Evolutionary conservation across 1,284 basidiomycete genomes (phyloP).

Genomic region (Leccinum angustisporum): DNA sequence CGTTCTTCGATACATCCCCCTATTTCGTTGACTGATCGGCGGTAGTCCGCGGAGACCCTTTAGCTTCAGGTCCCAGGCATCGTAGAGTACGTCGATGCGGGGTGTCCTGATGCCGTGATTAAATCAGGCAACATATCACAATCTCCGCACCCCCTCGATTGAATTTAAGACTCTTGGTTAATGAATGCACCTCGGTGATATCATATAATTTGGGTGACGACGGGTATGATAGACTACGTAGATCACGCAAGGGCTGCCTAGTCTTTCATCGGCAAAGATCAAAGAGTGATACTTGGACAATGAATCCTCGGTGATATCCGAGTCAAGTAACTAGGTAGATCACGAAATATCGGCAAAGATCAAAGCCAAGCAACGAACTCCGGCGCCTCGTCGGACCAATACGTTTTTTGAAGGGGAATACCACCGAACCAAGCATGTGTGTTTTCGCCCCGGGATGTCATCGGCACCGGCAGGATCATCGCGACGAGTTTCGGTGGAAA

Average conservation of each 20-base stretch:
- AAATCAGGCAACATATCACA: not conserved
- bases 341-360: too few relatives aligned
- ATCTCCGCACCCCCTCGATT: not conserved
- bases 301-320: too few relatives aligned
- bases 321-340: too few relatives aligned
- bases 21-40: not conserved
- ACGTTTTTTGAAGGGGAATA: not conserved
- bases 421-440: not conserved
- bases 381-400: not conserved
- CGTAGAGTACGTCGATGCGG: not conserved
- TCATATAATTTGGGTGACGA: not conserved
- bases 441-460: not conserved
- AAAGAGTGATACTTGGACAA: too few relatives aligned
- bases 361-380: too few relatives aligned
- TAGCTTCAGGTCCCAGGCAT: not conserved
- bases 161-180: not conserved
- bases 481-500: not conserved
- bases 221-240: not conserved
- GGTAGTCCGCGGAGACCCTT: not conserved
- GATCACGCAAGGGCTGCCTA: not conserved
- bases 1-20: not conserved
- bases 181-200: not conserved
- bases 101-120: not conserved
- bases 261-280: too few relatives aligned
- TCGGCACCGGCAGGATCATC: slow-evolving; percentile 6